Base-by-base conservation (phyloP, 108 stramenopile species). In the Nannochloropsis oceanica region DNA sequence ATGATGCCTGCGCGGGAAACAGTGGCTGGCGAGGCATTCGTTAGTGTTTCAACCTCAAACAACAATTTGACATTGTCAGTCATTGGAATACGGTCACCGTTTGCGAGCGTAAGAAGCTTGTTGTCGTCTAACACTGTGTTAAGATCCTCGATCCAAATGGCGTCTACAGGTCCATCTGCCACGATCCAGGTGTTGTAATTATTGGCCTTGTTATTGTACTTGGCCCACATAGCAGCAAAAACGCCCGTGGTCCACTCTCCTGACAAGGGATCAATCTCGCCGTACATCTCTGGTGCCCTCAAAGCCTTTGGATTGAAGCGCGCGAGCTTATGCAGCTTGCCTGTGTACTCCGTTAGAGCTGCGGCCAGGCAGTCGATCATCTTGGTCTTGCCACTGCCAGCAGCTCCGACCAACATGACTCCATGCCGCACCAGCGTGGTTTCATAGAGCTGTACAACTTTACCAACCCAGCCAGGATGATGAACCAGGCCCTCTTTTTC, bases 121-220 rank as follows among this genome's bases (percentile, higher is more conserved):
- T 95, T 96, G 86, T 96, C 96, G 88, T 95, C 95, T 11, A 96
- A 87, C 13, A 95, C 96, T 25, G 95, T 95, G 88, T 96, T 95
- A 22, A 96, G 93, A 89, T 95, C 95, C 90, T 96, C 96, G 80
- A 95, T 96, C 96, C 96, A 96, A 87, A 95, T 96, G 20, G 95
- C 94, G 91, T 96, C 96, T 25, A 96, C 96, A 25, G 96, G 96
- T 0, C 96, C 96, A 88, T 96, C 96, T 81, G 94, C 94, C 84
- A 95, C 95, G 87, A 96, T 94, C 95, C 95, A 95, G 0, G 95
- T 95, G 89, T 94, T 95, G 94, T 93, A 95, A 13, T 93, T 81
- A 84, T 95, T 94, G 81, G 85, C 91, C 59, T 94, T 93, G 81
- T 94, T 94, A 91, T 95, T 95, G 93, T 91, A 94, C 81, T 94